These are phyloP conservation scores for Erodium moschatum DNA, from an alignment of 441 rosid genomes.

Conservation along the genomic window DNA sequence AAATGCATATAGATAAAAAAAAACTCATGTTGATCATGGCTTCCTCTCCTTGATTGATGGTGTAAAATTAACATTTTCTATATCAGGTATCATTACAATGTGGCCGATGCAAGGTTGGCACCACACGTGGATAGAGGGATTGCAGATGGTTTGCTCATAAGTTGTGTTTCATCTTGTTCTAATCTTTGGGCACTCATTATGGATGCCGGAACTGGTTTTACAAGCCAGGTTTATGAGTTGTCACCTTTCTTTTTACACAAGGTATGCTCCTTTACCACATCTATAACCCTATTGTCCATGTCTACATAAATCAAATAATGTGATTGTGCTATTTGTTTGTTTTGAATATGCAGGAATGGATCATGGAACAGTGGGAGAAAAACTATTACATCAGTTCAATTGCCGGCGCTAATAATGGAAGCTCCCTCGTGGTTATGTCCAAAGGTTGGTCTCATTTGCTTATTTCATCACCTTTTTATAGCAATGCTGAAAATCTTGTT, in stretches of 20 bases:
- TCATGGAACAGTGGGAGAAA: slow-evolving; percentile 99
- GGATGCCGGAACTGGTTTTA: slow-evolving; percentile 97
- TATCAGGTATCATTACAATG: slow-evolving; percentile 93
- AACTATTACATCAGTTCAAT: slow-evolving; percentile 86
- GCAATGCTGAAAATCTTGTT: no score
- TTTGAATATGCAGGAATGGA: slow-evolving; percentile 67
- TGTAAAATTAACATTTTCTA: neutral
- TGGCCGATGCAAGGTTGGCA: slow-evolving; percentile 81
- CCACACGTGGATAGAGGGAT: slow-evolving; percentile 94
- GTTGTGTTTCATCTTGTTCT: slow-evolving; percentile 85
- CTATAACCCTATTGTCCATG: neutral
- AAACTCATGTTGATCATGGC: neutral
- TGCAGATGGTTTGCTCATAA: slow-evolving; percentile 86
- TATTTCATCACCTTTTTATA: neutral
- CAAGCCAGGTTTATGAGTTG: slow-evolving; percentile 74
- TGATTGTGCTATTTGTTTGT: slow-evolving; percentile 7
- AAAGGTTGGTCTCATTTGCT: slow-evolving; percentile 41
- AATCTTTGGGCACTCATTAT: slow-evolving; percentile 96
- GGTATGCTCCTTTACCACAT: slow-evolving; percentile 28
- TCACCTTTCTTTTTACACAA: slow-evolving; percentile 82
- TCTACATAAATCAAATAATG: neutral
- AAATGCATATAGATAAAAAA: neutral
- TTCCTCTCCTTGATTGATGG: neutral
- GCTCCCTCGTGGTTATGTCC: slow-evolving; percentile 98
- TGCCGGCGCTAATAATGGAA: slow-evolving; percentile 85